Conservation (phyloP, 768 basidiomycete genomes). For the Antrodiella citrinella region DNA sequence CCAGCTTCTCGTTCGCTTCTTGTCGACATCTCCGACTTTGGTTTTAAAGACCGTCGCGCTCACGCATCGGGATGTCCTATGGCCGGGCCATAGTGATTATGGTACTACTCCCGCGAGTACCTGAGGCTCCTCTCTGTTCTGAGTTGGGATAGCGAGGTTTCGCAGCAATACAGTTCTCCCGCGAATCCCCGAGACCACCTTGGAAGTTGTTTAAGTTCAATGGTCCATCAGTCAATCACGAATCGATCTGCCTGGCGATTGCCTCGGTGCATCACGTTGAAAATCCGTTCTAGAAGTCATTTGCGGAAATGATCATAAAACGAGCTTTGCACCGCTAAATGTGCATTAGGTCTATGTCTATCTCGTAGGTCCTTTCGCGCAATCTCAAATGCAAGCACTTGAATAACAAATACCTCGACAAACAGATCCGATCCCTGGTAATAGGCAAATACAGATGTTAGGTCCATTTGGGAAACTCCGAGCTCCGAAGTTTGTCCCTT, state of each 20-base stretch:
- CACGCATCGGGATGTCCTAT: no score
- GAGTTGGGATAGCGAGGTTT: background rate
- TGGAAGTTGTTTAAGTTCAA: background rate
- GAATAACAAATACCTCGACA: no score
- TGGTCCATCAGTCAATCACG: background rate
- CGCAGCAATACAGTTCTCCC: background rate
- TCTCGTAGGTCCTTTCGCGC: background rate
- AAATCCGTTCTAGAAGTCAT: background rate
- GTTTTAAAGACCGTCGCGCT: no score
- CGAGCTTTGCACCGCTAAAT: background rate
- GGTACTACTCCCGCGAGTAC: background rate
- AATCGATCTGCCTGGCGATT: background rate
- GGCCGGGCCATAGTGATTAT: no score
- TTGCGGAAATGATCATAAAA: background rate
- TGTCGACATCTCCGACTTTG: background rate
- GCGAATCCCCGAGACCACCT: background rate
- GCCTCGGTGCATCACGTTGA: background rate
- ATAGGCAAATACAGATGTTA: background rate
- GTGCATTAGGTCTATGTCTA: background rate
- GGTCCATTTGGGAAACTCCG: conserved; percentile 8
- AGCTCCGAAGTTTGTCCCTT: conserved; percentile 12
- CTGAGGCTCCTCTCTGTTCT: background rate
- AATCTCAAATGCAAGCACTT: no score
- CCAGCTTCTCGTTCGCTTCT: background rate
- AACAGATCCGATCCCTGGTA: background rate